These are phyloP conservation scores for Pyrenophora graminea DNA, from an alignment of 2,329 filamentous ascomycete genomes.

Conservation along the genomic window DNA sequence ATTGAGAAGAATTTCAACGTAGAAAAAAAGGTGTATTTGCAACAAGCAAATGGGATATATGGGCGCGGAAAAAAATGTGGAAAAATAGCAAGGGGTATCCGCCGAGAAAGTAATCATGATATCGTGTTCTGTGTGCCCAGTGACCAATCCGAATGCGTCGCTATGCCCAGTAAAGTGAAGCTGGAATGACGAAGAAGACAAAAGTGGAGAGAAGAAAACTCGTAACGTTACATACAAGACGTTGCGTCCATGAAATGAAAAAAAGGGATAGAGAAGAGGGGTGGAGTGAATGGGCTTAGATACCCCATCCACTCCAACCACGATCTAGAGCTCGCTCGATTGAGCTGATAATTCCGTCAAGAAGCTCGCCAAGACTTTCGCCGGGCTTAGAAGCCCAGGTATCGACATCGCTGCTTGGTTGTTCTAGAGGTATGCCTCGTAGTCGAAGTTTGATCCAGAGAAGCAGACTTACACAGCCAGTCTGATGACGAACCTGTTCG, in stretches of 20 bases:
- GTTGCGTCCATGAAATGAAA: not conserved
- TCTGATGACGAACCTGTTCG: conserved; percentile 31
- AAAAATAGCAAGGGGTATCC: conserved; percentile 3
- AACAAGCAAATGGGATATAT: too few relatives aligned
- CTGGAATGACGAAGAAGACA: not conserved
- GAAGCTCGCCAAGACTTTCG: conserved; percentile 35
- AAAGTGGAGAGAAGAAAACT: not conserved
- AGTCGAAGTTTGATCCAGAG: conserved; percentile 41
- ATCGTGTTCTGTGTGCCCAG: not conserved
- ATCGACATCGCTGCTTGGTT: conserved; percentile 16
- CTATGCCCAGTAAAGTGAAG: not conserved
- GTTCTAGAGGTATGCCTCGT: conserved; percentile 24
- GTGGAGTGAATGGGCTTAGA: conserved; percentile 17
- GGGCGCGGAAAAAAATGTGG: not conserved
- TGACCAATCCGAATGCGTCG: not conserved
- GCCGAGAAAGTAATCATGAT: not conserved
- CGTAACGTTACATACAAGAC: not conserved
- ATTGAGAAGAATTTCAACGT: too few relatives aligned
- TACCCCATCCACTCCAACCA: conserved; percentile 38
- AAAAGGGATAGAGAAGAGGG: not conserved
- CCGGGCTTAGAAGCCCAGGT: conserved; percentile 17
- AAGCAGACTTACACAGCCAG: conserved; percentile 35
- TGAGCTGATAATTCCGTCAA: conserved; percentile 32
- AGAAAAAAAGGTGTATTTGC: too few relatives aligned
- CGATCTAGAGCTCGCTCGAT: conserved; percentile 37